Evolutionary conservation across 176 grass and related monocot species (phyloP), one percentile per base, ranked within the genome.

Genomic region (Eragrostis nindensis): DNA sequence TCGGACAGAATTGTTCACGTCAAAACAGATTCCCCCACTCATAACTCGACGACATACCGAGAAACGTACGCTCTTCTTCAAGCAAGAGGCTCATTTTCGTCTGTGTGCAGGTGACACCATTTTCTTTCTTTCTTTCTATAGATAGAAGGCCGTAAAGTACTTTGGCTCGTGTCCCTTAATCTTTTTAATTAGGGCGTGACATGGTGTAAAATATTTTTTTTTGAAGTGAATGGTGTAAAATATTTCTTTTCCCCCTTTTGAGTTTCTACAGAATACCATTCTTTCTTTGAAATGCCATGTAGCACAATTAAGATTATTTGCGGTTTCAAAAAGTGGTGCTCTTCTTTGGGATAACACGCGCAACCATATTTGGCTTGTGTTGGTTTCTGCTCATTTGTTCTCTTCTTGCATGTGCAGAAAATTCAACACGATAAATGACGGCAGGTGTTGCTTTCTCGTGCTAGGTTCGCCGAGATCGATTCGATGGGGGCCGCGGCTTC

Each of bases 401-500:
- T 12, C 9, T 46, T 46, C 45, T 46, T 46, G 45, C 0, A 46
- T 46, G 1, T 46, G 45, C 12, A 12, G 45, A 46, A n/a, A n/a
- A n/a, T n/a, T n/a, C 2, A 11, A 46, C 45, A 46, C 9, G 45
- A 44, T 44, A 1, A 7, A 44, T 44, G 42, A 22, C 6, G 6
- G 56, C 3, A 0, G 10, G 22, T 60, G 61, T 21, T 66, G 8
- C 63, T n/a, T n/a, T n/a, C 7, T 67, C 44, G 5, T 68, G 21
- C 11, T 10, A 11, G 57, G 42, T 26, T 24, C 14, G 62, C 32
- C 32, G 32, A 36, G 32, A 36, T 36, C 32, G 11, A 11, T 27
- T 61, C 57, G 45, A 89, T 89, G 87, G 87, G 87, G 0, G 39
- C 39, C 0, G 7, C 17, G 8, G 76, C 54, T 26, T 84, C 82